Percentiles rank a stretch among this genome's conserved stretches.
These are phyloP conservation scores for Rubia tinctorum DNA, from an alignment of 305 asterid genomes.

Conservation along the genomic window DNA sequence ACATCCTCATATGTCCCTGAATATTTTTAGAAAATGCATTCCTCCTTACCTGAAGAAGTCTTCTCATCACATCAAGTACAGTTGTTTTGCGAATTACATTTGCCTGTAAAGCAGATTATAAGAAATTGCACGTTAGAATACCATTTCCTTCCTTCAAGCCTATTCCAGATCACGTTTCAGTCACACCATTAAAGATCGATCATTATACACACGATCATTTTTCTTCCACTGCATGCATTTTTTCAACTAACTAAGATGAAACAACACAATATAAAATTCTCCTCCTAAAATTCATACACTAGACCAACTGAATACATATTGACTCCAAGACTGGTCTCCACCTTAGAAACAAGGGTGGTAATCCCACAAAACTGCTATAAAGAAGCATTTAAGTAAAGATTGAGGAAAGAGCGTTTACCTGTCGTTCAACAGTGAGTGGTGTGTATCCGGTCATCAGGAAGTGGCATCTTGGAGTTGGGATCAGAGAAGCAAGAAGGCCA, in stretches of 20 bases:
- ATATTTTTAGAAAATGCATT: conserved; percentile 16
- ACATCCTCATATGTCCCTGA: conserved; percentile 15
- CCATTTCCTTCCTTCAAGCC: background rate
- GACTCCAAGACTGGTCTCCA: background rate
- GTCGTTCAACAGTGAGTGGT: conserved; percentile 99
- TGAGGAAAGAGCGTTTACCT: conserved; percentile 49
- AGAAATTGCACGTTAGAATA: background rate
- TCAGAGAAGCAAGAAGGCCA: conserved; percentile 98
- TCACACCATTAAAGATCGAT: background rate
- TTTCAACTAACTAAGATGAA: background rate
- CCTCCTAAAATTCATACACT: background rate
- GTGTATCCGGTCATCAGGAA: conserved; percentile 99
- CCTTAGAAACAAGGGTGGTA: background rate
- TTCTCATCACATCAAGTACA: conserved; percentile 98
- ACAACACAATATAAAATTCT: background rate
- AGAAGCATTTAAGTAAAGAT: conserved; percentile 15
- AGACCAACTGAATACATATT: background rate
- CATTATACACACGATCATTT: background rate
- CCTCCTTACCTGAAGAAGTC: conserved; percentile 92
- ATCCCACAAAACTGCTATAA: background rate
- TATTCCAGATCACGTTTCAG: background rate
- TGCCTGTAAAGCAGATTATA: conserved; percentile 55
- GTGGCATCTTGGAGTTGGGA: conserved; percentile 99
- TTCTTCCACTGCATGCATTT: background rate
- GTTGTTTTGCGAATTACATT: conserved; percentile 96